Base-by-base conservation (phyloP, 805 yeast species). In the Saccharomycopsis vini region DNA sequence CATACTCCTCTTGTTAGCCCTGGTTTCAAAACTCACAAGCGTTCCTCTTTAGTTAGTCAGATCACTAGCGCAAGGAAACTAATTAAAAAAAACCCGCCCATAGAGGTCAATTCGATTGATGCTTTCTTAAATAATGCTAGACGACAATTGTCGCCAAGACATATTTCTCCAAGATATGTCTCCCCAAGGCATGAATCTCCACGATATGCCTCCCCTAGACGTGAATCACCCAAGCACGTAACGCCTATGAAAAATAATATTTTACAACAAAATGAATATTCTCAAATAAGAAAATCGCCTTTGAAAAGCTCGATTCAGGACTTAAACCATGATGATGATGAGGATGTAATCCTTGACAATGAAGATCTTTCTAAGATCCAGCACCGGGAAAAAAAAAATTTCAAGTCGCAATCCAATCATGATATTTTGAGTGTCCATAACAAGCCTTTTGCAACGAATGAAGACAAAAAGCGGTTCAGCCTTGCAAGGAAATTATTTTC, bases 1-100 rank as follows among this genome's bases (percentile, higher is more conserved):
- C 49, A 29, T 13, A 45, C 46, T 4, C 51, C 51, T n/a, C 21
- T 39, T 9, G 49, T 44, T 5, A 39, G 46, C 32, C 51, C 51
- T 6, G 44, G 42, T 7, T 42, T 47, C 30, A 28, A 44, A 6
- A 36, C 36, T 13, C 45, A 47, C 34, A 39, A 49, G 15, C 45
- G 51, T 16, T n/a, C n/a, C n/a, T 42, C 46, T 15, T 45, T 47
- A 24, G 42, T 47, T 18, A 46, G 51, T n/a, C 49, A 47, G 24
- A 49, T 47, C 5, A 21, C 16, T 22, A 34, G 40, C n/a, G 39
- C 21, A 16, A 32, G 44, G 22, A 46, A 43, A 32, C 13, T 36
- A n/a, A 44, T 39, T 13, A 46, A 40, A 18, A 26, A 20, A 4
- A 43, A 43, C 10, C 43, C 41, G 4, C 16, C 12, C 2, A 16